A percentile compares a stretch with the other conserved stretches of the same genome.
Evolutionary conservation across 139 green algal genomes (phyloP).

Genomic region (Coccomyxa sp.): DNA sequence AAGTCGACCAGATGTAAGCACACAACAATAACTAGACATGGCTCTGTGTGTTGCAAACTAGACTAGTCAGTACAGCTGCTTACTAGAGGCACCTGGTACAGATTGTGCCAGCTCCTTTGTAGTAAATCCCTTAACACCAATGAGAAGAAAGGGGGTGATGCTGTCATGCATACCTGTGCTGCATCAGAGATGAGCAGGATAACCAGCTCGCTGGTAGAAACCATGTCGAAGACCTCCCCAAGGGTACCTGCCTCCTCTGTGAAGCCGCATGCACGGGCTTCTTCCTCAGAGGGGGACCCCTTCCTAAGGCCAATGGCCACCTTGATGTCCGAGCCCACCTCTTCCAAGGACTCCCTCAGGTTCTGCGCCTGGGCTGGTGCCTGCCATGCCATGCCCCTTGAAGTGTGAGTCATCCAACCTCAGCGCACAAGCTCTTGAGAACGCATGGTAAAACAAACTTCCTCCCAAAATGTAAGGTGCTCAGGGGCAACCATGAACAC

Average conservation of each 20-base stretch:
- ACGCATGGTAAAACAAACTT: too few species aligned
- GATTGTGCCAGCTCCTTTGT: not conserved
- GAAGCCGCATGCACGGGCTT: conserved; percentile 89
- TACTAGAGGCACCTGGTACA: not conserved
- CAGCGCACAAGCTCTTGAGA: too few species aligned
- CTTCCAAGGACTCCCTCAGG: conserved; percentile 83
- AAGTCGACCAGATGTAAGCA: too few species aligned
- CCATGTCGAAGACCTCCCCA: conserved; percentile 92
- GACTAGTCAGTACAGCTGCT: not conserved
- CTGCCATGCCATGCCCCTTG: conserved; percentile 39
- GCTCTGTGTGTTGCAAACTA: not conserved
- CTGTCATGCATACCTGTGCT: conserved; percentile 64
- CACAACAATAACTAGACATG: too few species aligned
- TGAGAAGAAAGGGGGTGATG: too few species aligned
- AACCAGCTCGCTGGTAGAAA: conserved; percentile 85
- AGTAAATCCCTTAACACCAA: not conserved
- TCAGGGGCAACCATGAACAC: too few species aligned
- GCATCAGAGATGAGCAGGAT: conserved; percentile 98
- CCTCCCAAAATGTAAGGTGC: too few species aligned
- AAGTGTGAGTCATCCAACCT: too few species aligned
- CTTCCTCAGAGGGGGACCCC: conserved; percentile 69
- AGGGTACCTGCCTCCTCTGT: conserved; percentile 86
- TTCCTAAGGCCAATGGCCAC: conserved; percentile 89
- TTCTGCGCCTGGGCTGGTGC: conserved; percentile 94
- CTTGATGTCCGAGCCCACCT: conserved; percentile 79